Base-by-base conservation (phyloP, 1,139 yeast species). In the Suhomyces guaymorum region DNA sequence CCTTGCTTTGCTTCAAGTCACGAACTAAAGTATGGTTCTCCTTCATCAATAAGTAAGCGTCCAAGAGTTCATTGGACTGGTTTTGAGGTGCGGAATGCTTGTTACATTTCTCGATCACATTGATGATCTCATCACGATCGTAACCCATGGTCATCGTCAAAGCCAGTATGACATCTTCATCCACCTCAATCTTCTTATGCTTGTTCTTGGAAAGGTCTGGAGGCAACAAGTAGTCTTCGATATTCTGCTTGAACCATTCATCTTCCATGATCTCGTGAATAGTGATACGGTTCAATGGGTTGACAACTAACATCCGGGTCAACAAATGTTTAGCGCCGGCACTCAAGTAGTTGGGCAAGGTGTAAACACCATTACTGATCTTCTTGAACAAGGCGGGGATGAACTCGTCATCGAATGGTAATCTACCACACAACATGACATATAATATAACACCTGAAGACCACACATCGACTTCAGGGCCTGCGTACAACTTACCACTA, bases 381-480 rank as follows among this genome's bases (percentile, higher is more conserved):
- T 92, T 90, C 60, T 90, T 90, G 71, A 94, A 92, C 46, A 92
- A 70, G 2, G 95, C 96, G 4, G 99, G 99, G 39, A 92, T 92
- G 56, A 90, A 87, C 53, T 92, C 98, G 59, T 92, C 98, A 61
- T 92, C 98, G 61, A 94, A 94, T 9, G 99, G 99, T 48, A 94
- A 74, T 54, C 97, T 75, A 24, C 99, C 97, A 64, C 97, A 92
- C 37, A 92, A 73, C 96, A 92, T 89, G 31, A 94, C 98, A 52
- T 90, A 92, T 42, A 92, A 71, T 37, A 94, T 92, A 32, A 94
- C 97, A 50, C 99, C 98, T 51, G 96, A 85, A 0, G 96, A 86
- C 99, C 99, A 94, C 35, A 94, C 97, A 59, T 94, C 98, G 32
- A 92, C 98, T 63, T 92, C 98, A 2, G 97, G 97, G 4, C 98